Percentiles rank a stretch among this genome's conserved stretches.
phyloP scores from a whole-genome alignment of 140 eudicot species.

The Erigeron philadelphicus region DNA sequence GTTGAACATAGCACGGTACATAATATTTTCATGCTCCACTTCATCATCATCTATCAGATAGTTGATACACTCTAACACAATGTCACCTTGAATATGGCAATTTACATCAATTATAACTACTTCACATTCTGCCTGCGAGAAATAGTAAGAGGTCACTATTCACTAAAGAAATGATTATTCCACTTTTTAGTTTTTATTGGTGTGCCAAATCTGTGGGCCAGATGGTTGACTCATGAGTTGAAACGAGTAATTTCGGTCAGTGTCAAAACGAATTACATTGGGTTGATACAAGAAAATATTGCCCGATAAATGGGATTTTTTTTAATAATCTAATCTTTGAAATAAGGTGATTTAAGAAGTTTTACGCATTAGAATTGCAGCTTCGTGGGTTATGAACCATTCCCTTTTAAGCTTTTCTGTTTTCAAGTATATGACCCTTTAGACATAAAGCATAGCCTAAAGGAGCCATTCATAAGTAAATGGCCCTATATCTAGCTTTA shows the following conservation, averaged over 20 bases:
- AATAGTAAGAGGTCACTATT: constrained; percentile 26
- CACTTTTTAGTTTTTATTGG: neutral
- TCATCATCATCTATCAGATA: constrained; percentile 41
- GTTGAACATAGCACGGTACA: constrained; percentile 87
- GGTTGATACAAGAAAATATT: neutral
- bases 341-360: neutral
- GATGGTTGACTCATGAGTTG: too few species aligned
- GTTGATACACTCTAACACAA: constrained; percentile 81
- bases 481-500: neutral
- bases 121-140: constrained; percentile 80
- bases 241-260: neutral
- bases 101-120: constrained; percentile 71
- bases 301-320: too few species aligned
- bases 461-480: neutral
- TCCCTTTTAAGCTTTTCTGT: neutral
- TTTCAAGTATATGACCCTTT: neutral
- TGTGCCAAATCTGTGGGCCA: neutral
- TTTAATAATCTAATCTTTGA: neutral
- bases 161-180: constrained; percentile 15
- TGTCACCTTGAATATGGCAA: constrained; percentile 92
- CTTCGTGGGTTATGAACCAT: neutral
- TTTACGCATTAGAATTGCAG: neutral
- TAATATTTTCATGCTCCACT: constrained; percentile 62
- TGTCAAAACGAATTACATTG: neutral
- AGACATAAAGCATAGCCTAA: neutral